These are phyloP conservation scores for Leonotis leonurus DNA, from an alignment of 257 asterid species.

Conservation along the genomic window DNA sequence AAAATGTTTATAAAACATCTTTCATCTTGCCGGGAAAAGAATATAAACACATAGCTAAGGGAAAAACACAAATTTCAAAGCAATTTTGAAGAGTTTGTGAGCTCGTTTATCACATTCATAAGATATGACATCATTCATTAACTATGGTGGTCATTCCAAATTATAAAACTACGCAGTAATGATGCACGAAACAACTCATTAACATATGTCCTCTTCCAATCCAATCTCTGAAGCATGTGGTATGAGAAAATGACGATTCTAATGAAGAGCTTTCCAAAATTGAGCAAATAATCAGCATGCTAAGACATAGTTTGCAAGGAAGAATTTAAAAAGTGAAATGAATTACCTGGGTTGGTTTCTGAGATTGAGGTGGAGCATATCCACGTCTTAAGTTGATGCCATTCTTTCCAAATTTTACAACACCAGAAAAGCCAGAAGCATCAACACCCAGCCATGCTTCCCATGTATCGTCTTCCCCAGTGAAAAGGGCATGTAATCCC, in stretches of 20 bases:
- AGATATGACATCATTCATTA: background rate
- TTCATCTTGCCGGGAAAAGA: conserved; percentile 1
- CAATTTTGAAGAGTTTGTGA: background rate
- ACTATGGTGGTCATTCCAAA: background rate
- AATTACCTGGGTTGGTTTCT: conserved; percentile 83
- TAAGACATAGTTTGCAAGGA: background rate
- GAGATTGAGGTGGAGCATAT: conserved; percentile 77
- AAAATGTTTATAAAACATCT: background rate
- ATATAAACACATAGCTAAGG: background rate
- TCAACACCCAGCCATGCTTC: conserved; percentile 89
- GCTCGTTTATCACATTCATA: background rate
- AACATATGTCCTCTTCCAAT: background rate
- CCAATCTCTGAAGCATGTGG: background rate
- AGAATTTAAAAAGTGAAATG: conserved; percentile 3
- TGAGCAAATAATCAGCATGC: background rate
- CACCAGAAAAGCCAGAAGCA: conserved; percentile 67
- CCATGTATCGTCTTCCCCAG: conserved; percentile 97
- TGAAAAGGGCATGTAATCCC: conserved; percentile 90
- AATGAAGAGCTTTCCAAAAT: background rate
- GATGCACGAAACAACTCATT: conserved; percentile 2
- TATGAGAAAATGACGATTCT: background rate
- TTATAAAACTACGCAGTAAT: conserved; percentile 10
- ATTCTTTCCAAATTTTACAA: conserved; percentile 44
- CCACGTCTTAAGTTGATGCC: conserved; percentile 85
- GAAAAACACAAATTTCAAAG: background rate